These are phyloP conservation scores for Fusarium torulosum DNA, from an alignment of 2,329 filamentous ascomycete genomes.

Conservation along the genomic window DNA sequence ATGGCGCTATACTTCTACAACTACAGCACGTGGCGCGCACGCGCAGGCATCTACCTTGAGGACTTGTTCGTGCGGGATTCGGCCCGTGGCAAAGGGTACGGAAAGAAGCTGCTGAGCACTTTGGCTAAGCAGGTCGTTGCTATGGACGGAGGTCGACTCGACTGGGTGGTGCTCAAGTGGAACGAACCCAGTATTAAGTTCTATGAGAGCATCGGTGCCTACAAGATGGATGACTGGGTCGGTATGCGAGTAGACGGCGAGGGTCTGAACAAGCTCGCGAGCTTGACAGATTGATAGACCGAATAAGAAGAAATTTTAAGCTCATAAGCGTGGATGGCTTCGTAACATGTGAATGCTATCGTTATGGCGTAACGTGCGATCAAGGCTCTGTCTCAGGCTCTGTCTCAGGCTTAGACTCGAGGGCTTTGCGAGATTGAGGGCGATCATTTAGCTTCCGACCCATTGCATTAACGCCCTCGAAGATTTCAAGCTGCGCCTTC, in stretches of 20 bases:
- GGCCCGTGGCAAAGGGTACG: constrained; percentile 82
- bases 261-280: constrained; percentile 70
- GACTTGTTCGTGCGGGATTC: constrained; percentile 85
- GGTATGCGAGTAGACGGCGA: constrained; percentile 80
- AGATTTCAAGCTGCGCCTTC: constrained; percentile 58
- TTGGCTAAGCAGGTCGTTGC: constrained; percentile 83
- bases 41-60: constrained; percentile 90
- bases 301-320: constrained; percentile 7
- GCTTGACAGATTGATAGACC: constrained; percentile 51
- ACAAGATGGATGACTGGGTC: constrained; percentile 77
- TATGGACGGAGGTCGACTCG: constrained; percentile 80
- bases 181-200: constrained; percentile 92
- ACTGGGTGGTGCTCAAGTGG: constrained; percentile 95
- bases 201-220: constrained; percentile 79
- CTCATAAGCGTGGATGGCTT: neutral
- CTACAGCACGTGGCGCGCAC: constrained; percentile 93
- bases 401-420: constrained; percentile 28
- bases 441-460: constrained; percentile 37
- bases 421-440: neutral
- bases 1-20: constrained; percentile 97
- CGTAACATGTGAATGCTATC: neutral
- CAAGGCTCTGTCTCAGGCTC: constrained; percentile 29
- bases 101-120: constrained; percentile 77
- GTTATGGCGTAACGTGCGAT: neutral
- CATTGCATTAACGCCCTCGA: constrained; percentile 58